Conservation (phyloP, 177 flowering plant genomes). For the Vitis hybrid region DNA sequence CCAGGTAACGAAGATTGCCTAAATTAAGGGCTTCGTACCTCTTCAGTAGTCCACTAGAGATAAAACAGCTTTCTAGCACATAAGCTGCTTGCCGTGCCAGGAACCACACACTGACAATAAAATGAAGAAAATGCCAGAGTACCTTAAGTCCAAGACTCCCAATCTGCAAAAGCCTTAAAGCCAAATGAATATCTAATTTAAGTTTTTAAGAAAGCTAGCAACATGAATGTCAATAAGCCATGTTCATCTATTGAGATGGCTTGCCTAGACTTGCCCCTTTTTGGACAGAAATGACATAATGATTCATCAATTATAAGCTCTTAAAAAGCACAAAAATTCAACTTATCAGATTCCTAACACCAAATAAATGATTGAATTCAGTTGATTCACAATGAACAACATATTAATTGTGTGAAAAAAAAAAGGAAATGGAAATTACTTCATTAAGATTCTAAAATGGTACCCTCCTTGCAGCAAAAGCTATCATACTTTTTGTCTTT, state of each 20-base stretch:
- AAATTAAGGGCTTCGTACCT: constrained; percentile 43
- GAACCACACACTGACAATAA: constrained; percentile 48
- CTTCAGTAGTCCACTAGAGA: constrained; percentile 43
- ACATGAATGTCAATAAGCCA: background rate
- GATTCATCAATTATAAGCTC: background rate
- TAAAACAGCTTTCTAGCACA: constrained; percentile 50
- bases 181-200: constrained; percentile 18
- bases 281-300: background rate
- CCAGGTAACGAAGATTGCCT: constrained; percentile 58
- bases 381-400: no score
- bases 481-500: no score
- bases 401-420: no score
- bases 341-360: background rate
- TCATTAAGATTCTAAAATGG: no score
- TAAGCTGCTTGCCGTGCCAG: constrained; percentile 25
- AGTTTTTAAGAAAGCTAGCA: background rate
- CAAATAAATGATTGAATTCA: background rate
- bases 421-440: no score
- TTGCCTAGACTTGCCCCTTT: background rate
- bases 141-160: constrained; percentile 37
- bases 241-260: background rate
- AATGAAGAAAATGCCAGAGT: constrained; percentile 63
- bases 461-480: no score
- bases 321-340: background rate
- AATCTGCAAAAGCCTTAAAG: constrained; percentile 38